These are phyloP conservation scores for Erodium texanum DNA, from an alignment of 441 rosid genomes.

Conservation along the genomic window DNA sequence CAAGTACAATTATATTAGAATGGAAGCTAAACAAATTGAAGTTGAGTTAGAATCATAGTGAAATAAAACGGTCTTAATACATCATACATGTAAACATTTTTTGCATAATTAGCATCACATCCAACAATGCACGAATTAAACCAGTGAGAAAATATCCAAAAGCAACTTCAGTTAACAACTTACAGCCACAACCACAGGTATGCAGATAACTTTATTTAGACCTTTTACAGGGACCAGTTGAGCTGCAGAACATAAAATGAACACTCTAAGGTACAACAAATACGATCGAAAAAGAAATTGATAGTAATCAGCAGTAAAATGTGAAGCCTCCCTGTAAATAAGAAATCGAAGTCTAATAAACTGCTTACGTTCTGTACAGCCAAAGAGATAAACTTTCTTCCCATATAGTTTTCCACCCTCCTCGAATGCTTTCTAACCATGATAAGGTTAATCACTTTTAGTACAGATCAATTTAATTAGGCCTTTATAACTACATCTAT, in stretches of 20 bases:
- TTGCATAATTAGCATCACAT: neutral
- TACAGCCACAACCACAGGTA: constrained; percentile 86
- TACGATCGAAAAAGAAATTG: neutral
- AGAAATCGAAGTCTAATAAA: constrained; percentile 1
- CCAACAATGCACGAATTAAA: neutral
- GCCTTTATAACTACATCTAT: neutral
- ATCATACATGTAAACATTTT: neutral
- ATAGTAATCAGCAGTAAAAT: constrained; percentile 5
- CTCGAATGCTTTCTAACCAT: constrained; percentile 71
- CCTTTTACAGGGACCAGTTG: constrained; percentile 60
- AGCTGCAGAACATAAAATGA: constrained; percentile 44
- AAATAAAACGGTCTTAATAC: neutral
- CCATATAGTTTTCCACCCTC: constrained; percentile 75
- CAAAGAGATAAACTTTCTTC: constrained; percentile 73
- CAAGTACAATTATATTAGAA: neutral
- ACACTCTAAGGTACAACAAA: constrained; percentile 8
- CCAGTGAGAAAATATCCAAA: neutral
- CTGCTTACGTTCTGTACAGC: constrained; percentile 84
- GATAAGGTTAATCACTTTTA: constrained; percentile 16
- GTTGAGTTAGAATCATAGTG: neutral
- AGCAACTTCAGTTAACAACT: constrained; percentile 24
- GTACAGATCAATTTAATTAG: constrained; percentile 8
- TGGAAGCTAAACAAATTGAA: neutral
- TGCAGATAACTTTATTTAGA: constrained; percentile 35
- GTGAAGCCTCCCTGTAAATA: neutral